Base-by-base conservation (phyloP, 176 grass and related monocot genomes). In the Zoysia japonica region DNA sequence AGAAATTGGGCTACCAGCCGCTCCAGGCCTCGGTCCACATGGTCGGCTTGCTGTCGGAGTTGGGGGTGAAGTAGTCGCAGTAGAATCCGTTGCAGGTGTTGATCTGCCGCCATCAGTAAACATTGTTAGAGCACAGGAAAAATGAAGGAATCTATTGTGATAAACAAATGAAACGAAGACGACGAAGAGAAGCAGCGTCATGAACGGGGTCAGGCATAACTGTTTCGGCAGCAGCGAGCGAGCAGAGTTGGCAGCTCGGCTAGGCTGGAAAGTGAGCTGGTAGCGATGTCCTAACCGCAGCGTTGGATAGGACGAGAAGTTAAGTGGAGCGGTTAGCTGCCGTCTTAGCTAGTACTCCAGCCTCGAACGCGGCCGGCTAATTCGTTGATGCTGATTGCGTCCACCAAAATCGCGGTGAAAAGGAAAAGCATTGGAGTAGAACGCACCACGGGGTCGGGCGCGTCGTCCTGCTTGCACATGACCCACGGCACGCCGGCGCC, bases 391-490 rank as follows among this genome's bases (percentile, higher is more conserved):
- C 10, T 52, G 2, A 36, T 44, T 9, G 42, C 16, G 8, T 5
- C n/a, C 43, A 54, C 62, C 55, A 17, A 17, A 68, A 56, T 20
- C 6, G 48, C 14, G 47, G 67, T 7, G 52, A 39, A 44, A 4
- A 13, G 47, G 5, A 55, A 9, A 44, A 15, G 9, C 1, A 15
- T 17, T 14, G 16, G n/a, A 19, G 28, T 5, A 7, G 3, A 6
- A n/a, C 4, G 55, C 83, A 94, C 96, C 49, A 99, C 92, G 65
- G 96, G 96, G 82, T 95, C 96, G 15, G 96, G 96, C 2, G 96
- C 96, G 84, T 99, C 96, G 44, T 99, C 96, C 83, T 99, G 92
- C 74, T 99, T 99, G 86, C 96, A 99, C 96, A 99, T 99, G 63
- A 94, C 77, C 96, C 96, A 99, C 0, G 92, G 96, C 81, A 99